Conservation (phyloP, 306 rosid genomes). For the Prunus fruticosa region DNA sequence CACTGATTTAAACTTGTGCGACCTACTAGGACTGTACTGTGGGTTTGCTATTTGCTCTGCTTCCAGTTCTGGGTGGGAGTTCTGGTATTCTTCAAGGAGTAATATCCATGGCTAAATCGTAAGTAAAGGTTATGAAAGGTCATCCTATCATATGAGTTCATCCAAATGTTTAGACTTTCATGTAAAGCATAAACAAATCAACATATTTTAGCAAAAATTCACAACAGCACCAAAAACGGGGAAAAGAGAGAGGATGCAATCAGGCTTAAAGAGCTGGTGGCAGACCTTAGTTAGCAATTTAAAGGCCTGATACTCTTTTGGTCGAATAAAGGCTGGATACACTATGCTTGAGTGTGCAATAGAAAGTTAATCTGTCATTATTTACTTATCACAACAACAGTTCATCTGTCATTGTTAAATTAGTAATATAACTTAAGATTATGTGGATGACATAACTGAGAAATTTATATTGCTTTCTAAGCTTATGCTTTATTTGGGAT, state of each 20-base stretch:
- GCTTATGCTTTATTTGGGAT: not conserved
- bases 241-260: not conserved
- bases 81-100: constrained; percentile 95
- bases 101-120: constrained; percentile 88
- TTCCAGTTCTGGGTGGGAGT: constrained; percentile 91
- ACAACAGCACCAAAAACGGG: not conserved
- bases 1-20: constrained; percentile 15
- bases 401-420: not conserved
- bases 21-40: constrained; percentile 86
- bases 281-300: not conserved
- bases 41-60: constrained; percentile 94
- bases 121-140: constrained; percentile 32
- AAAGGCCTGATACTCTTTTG: not conserved
- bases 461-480: not conserved
- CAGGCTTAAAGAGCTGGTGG: not conserved
- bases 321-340: no score
- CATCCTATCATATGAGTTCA: constrained; percentile 10
- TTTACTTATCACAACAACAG: not conserved
- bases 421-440: not conserved
- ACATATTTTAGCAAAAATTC: not conserved
- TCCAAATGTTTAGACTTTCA: not conserved
- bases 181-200: not conserved
- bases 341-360: not conserved
- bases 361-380: not conserved
- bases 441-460: not conserved